These are phyloP conservation scores for Jatropha curcas DNA, from an alignment of 345 rosid genomes.

Conservation along the genomic window DNA sequence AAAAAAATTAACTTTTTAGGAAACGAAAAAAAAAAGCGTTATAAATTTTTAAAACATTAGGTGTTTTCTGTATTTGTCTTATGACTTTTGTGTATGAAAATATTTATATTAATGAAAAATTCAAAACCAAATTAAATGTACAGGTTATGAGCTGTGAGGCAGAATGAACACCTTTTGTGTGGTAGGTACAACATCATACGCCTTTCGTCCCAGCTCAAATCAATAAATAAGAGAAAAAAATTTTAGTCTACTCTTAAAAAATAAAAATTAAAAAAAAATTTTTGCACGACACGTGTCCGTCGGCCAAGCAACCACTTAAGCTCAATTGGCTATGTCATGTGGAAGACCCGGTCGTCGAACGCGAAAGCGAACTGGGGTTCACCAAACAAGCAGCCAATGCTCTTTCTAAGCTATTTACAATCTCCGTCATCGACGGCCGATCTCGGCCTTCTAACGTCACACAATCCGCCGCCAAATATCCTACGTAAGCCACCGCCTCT, in stretches of 20 bases:
- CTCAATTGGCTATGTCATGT: not conserved
- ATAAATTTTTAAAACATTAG: too few species aligned
- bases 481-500: conserved; percentile 62
- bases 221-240: not conserved
- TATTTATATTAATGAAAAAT: not conserved
- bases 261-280: not conserved
- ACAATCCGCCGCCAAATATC: conserved; percentile 64
- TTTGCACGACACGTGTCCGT: too few species aligned
- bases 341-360: conserved; percentile 43
- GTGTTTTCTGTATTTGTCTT: too few species aligned
- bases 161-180: not conserved
- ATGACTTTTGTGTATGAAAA: too few species aligned
- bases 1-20: too few species aligned
- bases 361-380: conserved; percentile 29
- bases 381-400: conserved; percentile 51
- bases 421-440: conserved; percentile 63
- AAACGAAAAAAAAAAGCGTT: too few species aligned
- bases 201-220: conserved; percentile 1
- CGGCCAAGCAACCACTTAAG: too few species aligned
- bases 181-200: conserved; percentile 4
- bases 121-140: not conserved
- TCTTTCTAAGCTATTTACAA: conserved; percentile 53
- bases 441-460: conserved; percentile 47
- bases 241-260: too few species aligned
- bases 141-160: not conserved